Base-by-base conservation (phyloP, 1,284 basidiomycete species). In the Trametes versicolor region DNA sequence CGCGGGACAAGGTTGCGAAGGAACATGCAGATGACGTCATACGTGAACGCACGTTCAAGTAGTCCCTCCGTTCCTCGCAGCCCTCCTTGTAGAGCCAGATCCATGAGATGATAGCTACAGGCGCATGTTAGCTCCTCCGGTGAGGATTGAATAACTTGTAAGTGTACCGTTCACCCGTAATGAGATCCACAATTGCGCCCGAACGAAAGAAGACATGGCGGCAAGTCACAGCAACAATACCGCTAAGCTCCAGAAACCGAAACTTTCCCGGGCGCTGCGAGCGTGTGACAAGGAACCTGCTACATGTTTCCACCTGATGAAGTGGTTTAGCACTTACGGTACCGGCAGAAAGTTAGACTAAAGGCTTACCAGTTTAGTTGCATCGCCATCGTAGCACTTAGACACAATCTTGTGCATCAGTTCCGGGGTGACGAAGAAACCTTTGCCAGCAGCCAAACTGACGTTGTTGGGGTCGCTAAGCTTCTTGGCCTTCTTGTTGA, bases 21-120 rank as follows among this genome's bases (percentile, higher is more conserved):
- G 19, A 43, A 60, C 5, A 25, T 41, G 58, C 58, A 60, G 4
- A 34, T 37, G 8, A 60, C 50, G 23, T 57, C 55, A 13, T 48
- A 56, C 2, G 54, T 23, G 23, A 49, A 36, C 10, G 32, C 36
- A 2, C 45, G 45, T 12, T 48, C 45, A 9, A 48, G 21, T 3
- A 48, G 45, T 1, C 15, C 25, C 8, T 25, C 45, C 7, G 45
- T 48, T 1, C 45, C 45, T 7, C 17, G 6, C 4, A 48, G 15
- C 1, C 21, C 45, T 4, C 21, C 10, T 2, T 7, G 7, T 7
- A 48, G 45, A 8, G 21, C 45, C 1, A 25, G 10, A 13, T 48
- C 41, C 41, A 43, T 43, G 2, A 43, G 19, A 2, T 19, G 41
- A n/a, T 19, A 43, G 6, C 41, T 43, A 8, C n/a, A n/a, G n/a